Evolutionary conservation across 164 flowering plant species (phyloP).

Genomic region (Piper longum): DNA sequence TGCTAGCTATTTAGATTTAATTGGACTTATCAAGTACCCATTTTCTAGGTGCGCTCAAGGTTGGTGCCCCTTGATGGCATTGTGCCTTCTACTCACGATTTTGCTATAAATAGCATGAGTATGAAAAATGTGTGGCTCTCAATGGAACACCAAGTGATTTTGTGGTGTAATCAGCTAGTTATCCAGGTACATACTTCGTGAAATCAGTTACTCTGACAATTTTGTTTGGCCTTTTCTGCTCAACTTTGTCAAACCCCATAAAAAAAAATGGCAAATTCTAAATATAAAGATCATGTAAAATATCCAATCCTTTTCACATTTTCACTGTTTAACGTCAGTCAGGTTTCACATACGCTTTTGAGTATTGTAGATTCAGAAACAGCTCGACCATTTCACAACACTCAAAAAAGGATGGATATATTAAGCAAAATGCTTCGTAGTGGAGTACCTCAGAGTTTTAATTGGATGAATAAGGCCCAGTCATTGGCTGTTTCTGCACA

Average conservation of each 20-base stretch:
- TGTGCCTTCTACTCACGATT: constrained; percentile 84
- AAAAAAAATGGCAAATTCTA: no score
- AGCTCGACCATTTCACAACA: constrained; percentile 48
- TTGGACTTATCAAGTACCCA: background rate
- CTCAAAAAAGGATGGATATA: constrained; percentile 47
- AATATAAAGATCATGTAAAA: no score
- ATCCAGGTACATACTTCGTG: constrained; percentile 48
- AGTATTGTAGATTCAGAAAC: constrained; percentile 68
- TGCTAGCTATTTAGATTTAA: background rate
- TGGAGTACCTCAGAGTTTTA: constrained; percentile 54
- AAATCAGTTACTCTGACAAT: no score
- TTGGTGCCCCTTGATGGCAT: constrained; percentile 81
- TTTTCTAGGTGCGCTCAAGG: constrained; percentile 64
- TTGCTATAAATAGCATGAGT: constrained; percentile 65
- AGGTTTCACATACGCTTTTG: constrained; percentile 95
- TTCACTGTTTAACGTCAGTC: constrained; percentile 6
- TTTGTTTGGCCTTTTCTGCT: background rate
- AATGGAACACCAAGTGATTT: constrained; percentile 94
- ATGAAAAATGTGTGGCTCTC: constrained; percentile 97
- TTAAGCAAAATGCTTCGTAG: constrained; percentile 78
- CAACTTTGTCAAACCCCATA: no score
- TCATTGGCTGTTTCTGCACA: constrained; percentile 14
- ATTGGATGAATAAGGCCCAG: constrained; percentile 35
- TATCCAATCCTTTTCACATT: background rate
- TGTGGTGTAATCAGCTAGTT: constrained; percentile 98